Base-by-base conservation (phyloP, 2,329 filamentous ascomycete species). In the Phyllosticta capitalensis region DNA sequence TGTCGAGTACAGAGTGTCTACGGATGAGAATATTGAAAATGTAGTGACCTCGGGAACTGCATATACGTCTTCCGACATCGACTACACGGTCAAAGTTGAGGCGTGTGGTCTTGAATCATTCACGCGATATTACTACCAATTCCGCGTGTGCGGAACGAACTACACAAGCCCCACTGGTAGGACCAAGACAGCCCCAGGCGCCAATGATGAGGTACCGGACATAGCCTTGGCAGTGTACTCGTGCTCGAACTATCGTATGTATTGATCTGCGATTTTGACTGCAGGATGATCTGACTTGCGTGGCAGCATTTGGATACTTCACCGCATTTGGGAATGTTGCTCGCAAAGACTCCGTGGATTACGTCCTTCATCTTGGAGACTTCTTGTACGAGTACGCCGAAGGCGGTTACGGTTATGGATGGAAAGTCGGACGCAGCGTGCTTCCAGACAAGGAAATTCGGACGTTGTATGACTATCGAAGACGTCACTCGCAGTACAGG, bases 51-150 rank as follows among this genome's bases (percentile, higher is more conserved):
- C 74, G 1, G 87, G 87, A 2, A 79, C 73, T n/a, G 84, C 79
- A 1, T 88, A 85, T 67, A 90, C 87, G 0, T 87, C 80, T 24
- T 86, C 81, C 0, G 87, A 90, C 67, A 82, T 90, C 56, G 87
- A 90, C 67, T 90, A 84, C 67, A 90, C 86, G 0, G 74, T 89
- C 62, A 89, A 89, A 77, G 79, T 88, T 19, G 86, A 89, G 68
- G 86, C 86, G 1, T 77, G 70, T 45, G 78, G 79, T 10, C 69
- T 89, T 20, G 71, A 79, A 56, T 79, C 86, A 0, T 86, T 83
- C 65, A 88, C 85, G 0, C 76, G 74, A 4, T 88, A 89, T 69
- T 85, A 79, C 65, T 88, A 88, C 65, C 85, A 86, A 65, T 89
- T 89, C 73, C 80, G 73, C 10, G 78, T 88, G 26, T 89, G 87